Percentiles rank a stretch among this genome's conserved stretches.
phyloP scores from a whole-genome alignment of 1,284 basidiomycete genomes.

The Papiliotrema laurentii region DNA sequence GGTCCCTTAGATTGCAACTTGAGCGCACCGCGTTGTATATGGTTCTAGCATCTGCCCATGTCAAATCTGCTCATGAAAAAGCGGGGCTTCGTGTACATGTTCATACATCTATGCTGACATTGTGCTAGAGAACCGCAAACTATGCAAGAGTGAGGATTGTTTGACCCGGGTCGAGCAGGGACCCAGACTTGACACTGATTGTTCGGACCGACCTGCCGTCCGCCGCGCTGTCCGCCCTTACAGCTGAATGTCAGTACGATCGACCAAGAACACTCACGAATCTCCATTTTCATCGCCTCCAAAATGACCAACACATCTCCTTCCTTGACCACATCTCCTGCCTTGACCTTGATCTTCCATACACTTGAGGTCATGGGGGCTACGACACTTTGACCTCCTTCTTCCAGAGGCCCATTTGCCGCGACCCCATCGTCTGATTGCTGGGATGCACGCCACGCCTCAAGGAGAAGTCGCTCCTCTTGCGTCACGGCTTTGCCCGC shows the following conservation, averaged over 20 bases:
- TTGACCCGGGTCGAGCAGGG: constrained; percentile 24
- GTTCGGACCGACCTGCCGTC: constrained; percentile 26
- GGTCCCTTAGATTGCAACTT: too few relatives aligned
- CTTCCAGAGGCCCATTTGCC: constrained; percentile 52
- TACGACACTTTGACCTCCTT: constrained; percentile 51
- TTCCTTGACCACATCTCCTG: neutral
- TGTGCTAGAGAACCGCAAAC: too few relatives aligned
- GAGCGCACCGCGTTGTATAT: too few relatives aligned
- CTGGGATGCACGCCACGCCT: too few relatives aligned
- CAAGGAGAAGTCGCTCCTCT: constrained; percentile 52
- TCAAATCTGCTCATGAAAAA: too few relatives aligned
- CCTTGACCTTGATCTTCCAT: neutral
- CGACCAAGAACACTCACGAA: constrained; percentile 17
- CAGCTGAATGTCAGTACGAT: constrained; percentile 9
- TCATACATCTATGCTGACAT: too few relatives aligned
- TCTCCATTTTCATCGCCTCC: constrained; percentile 48
- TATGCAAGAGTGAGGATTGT: constrained; percentile 14
- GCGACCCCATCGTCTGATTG: constrained; percentile 54
- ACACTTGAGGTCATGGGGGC: neutral
- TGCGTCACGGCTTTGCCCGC: constrained; percentile 36
- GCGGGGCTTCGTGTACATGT: too few relatives aligned
- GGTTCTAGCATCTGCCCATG: too few relatives aligned
- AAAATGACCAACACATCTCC: neutral
- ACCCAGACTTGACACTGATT: constrained; percentile 25
- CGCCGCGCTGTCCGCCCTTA: constrained; percentile 31